Base-by-base conservation (phyloP, 257 asterid species). In the Solanum piurae region DNA sequence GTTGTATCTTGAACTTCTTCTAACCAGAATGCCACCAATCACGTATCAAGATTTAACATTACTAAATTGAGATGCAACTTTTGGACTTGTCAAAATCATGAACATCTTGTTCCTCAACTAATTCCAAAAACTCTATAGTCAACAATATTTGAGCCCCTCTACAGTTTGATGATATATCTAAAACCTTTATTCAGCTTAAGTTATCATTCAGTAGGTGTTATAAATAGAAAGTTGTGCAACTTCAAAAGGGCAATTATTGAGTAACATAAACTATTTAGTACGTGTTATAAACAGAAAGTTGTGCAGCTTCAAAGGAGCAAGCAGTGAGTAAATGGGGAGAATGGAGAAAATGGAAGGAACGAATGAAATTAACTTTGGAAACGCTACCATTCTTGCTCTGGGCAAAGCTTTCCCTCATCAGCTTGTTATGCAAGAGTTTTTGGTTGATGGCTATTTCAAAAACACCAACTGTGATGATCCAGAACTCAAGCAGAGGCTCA, bases 351-450 rank as follows among this genome's bases (percentile, higher is more conserved):
- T 75, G 90, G 86, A 83, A 52, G 90, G 88, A 80, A 58, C 69
- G 75, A 87, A 83, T 84, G 86, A 76, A 31, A 84, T 58, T 20
- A 90, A 71, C 55, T 68, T 86, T 0, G 92, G 89, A 71, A 95
- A 94, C 42, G 98, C 99, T 5, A 87, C 90, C 20, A 93, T 96
- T 89, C 94, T 95, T 46, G 95, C 98, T 40, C 92, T 96, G 3
- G 99, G 99, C 49, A 96, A 96, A 87, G 99, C 99, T 86, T 96
- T 96, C 52, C 98, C 98, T 58, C 99, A 94, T 88, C 99, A 96
- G 90, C 98, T 96, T 10, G 98, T 96, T 66, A 93, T 96, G 92
- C 99, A 96, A 84, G 99, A 96, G 68, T 92, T 93, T 87, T 77
- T 96, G 85, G 99, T 95, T 11, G 99, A 96, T 91, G 99, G 96